These are phyloP conservation scores for Misopates orontium DNA, from an alignment of 257 asterid species.

Conservation along the genomic window DNA sequence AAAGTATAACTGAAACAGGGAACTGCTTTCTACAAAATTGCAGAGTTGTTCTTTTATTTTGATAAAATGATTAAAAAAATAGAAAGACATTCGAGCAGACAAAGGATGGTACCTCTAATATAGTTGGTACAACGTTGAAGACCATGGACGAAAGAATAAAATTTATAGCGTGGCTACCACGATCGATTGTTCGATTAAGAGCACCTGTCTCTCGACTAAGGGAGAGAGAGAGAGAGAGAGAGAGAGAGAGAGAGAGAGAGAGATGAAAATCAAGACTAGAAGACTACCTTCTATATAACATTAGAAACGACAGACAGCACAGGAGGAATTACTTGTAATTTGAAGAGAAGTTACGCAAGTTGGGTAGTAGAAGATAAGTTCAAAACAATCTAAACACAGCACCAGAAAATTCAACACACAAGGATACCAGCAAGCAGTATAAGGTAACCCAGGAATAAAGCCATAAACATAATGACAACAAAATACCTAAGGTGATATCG, in stretches of 20 bases:
- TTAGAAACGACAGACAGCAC: too few relatives aligned
- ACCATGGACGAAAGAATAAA: constrained; percentile 96
- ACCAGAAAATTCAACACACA: too few relatives aligned
- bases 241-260: constrained; percentile 26
- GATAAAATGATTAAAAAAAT: constrained; percentile 6
- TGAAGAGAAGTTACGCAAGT: too few relatives aligned
- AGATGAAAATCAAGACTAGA: constrained; percentile 12
- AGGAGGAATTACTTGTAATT: too few relatives aligned
- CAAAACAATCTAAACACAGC: too few relatives aligned
- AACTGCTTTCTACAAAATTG: not conserved
- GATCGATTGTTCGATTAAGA: constrained; percentile 87
- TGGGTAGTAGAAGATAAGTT: too few relatives aligned
- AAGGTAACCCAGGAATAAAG: constrained; percentile 11
- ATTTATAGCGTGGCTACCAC: constrained; percentile 98
- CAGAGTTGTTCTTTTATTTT: not conserved
- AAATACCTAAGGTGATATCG: constrained; percentile 91
- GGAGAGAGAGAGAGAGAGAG: too few relatives aligned
- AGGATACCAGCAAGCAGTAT: not conserved
- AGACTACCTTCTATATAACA: too few relatives aligned
- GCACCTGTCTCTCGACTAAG: constrained; percentile 99
- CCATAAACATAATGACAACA: not conserved
- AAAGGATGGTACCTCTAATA: constrained; percentile 68
- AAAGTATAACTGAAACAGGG: not conserved
- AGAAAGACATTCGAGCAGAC: not conserved
- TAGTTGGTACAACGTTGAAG: constrained; percentile 89